Percentiles rank a stretch among this genome's conserved stretches.
Evolutionary conservation across 2,329 filamentous ascomycete species (phyloP).

Genomic region (Podosphaera fusca): DNA sequence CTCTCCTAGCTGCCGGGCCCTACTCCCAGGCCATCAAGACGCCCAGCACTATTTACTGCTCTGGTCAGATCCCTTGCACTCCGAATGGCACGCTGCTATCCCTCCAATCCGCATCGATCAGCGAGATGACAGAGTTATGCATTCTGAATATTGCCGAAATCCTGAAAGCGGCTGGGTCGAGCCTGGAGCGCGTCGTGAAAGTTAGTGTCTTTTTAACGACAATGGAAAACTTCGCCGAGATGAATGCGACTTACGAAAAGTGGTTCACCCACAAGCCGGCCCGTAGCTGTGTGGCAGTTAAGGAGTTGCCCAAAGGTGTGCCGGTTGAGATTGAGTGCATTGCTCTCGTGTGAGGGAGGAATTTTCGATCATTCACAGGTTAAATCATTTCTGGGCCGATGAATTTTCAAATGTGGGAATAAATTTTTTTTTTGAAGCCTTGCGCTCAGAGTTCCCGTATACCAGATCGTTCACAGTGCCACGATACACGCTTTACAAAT

Average conservation of each 20-base stretch:
- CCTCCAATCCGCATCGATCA: conserved; percentile 32
- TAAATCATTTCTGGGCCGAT: too few species aligned
- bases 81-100: conserved; percentile 14
- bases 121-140: conserved; percentile 40
- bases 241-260: conserved; percentile 31
- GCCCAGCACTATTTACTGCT: conserved; percentile 41
- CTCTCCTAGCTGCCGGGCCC: conserved; percentile 11
- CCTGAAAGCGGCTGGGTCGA: conserved; percentile 35
- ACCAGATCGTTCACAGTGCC: too few species aligned
- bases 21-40: conserved; percentile 41
- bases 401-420: too few species aligned
- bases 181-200: conserved; percentile 58
- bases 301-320: conserved; percentile 69
- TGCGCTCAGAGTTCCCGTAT: too few species aligned
- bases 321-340: conserved; percentile 85
- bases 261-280: conserved; percentile 60
- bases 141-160: conserved; percentile 51
- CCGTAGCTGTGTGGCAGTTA: conserved; percentile 77
- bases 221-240: conserved; percentile 38
- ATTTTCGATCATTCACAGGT: too few species aligned
- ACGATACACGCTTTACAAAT: too few species aligned
- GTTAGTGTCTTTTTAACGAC: conserved; percentile 59
- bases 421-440: too few species aligned
- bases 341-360: conserved; percentile 33
- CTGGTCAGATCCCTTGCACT: conserved; percentile 23